phyloP scores from a whole-genome alignment of 352 stramenopile species.

The Pythium dissotocum region DNA sequence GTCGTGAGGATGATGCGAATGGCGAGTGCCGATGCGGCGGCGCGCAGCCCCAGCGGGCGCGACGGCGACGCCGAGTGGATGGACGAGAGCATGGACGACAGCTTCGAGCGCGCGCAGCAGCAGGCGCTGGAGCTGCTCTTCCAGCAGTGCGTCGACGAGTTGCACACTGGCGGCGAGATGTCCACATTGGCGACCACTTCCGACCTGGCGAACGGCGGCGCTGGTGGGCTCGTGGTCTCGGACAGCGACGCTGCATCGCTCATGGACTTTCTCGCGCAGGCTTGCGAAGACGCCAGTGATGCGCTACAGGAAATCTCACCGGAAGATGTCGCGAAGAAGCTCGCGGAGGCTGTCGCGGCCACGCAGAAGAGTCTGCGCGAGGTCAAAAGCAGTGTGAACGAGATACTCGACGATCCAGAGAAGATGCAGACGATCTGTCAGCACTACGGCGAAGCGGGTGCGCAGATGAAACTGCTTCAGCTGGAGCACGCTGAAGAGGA shows the following conservation, averaged over 20 bases:
- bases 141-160: slow-evolving; percentile 32
- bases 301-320: slow-evolving; percentile 49
- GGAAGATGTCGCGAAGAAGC: slow-evolving; percentile 51
- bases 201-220: not conserved
- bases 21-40: not conserved
- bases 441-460: slow-evolving; percentile 50
- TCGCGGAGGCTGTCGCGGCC: slow-evolving; percentile 55
- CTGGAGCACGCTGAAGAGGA: slow-evolving; percentile 28
- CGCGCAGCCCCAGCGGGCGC: not conserved
- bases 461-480: slow-evolving; percentile 42
- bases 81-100: slow-evolving; percentile 6
- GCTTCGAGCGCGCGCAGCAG: slow-evolving; percentile 29
- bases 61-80: not conserved
- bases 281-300: slow-evolving; percentile 61
- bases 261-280: slow-evolving; percentile 65
- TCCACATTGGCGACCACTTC: slow-evolving; percentile 12
- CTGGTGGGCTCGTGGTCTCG: slow-evolving; percentile 4
- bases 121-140: slow-evolving; percentile 33
- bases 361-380: slow-evolving; percentile 69
- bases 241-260: slow-evolving; percentile 42
- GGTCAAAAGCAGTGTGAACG: slow-evolving; percentile 50
- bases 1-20: slow-evolving; percentile 5
- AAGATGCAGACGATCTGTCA: slow-evolving; percentile 61
- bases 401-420: slow-evolving; percentile 62
- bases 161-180: slow-evolving; percentile 19